Conservation (phyloP, 2,329 filamentous ascomycete species). For the Emergomyces orientalis region DNA sequence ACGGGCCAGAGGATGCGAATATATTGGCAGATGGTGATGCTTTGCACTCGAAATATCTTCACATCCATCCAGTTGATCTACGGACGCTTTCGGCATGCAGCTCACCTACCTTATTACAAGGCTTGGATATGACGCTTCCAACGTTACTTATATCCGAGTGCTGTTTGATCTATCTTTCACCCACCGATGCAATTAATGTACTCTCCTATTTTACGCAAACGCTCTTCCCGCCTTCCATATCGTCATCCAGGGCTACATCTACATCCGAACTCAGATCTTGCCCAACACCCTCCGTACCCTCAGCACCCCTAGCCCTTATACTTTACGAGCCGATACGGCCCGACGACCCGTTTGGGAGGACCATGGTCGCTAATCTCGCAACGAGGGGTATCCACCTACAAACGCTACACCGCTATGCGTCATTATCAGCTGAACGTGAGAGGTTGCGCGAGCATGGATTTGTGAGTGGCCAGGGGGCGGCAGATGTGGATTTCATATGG, state of each 20-base stretch:
- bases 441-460: constrained; percentile 63
- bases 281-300: constrained; percentile 9
- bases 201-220: constrained; percentile 56
- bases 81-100: constrained; percentile 43
- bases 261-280: constrained; percentile 9
- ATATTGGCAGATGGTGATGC: constrained; percentile 33
- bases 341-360: constrained; percentile 74
- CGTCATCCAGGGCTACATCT: constrained; percentile 29
- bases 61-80: constrained; percentile 60
- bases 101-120: constrained; percentile 29
- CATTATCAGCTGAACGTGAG: constrained; percentile 56
- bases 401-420: constrained; percentile 64
- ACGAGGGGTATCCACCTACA: constrained; percentile 74
- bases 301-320: constrained; percentile 50
- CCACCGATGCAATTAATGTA: constrained; percentile 53
- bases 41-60: constrained; percentile 41
- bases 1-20: constrained; percentile 22
- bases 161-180: constrained; percentile 80
- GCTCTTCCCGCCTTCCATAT: constrained; percentile 24
- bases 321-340: constrained; percentile 86
- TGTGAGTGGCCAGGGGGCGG: constrained; percentile 44
- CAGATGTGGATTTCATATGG: constrained; percentile 63
- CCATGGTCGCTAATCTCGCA: constrained; percentile 86
- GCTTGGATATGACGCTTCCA: constrained; percentile 51
- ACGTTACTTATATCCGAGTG: constrained; percentile 90